Base-by-base conservation (phyloP, 805 yeast genomes). In the Yarrowia osloensis region DNA sequence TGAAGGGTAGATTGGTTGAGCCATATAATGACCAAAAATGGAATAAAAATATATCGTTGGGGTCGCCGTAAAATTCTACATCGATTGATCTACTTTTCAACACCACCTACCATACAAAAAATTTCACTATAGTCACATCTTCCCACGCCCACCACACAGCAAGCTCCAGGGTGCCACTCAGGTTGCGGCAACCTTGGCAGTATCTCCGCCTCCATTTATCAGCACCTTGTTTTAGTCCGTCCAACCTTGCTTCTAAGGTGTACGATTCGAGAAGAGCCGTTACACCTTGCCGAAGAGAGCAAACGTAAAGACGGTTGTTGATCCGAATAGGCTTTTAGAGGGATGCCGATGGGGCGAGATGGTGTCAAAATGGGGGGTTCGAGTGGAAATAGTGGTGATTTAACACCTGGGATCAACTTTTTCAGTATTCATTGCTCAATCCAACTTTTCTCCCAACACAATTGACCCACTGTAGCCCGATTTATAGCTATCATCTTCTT, bases 241-340 rank as follows among this genome's bases (percentile, higher is more conserved):
- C 33, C 55, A 50, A 50, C 55, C 39, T 50, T 29, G 55, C 39
- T 50, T 50, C 39, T 50, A 21, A 31, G 39, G 39, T n/a, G 55
- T 31, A 31, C 21, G 24, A 1, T 42, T 44, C 17, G 15, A 28
- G 31, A 26, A 19, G 37, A 28, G 37, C 55, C 55, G 55, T 50
- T 50, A 29, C 24, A 47, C 35, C 49, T 22, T 22, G 24, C 17
- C 9, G 9, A 28, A 11, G 13, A 11, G 13, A 31, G 26, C 26
- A 13, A 19, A 15, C 33, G 35, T 28, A 31, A 49, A 49, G 26
- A 9, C 7, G 39, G 55, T 29, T 31, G 35, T 47, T 47, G 54
- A 19, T 11, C 54, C 2, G 29, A 31, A 21, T 50, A 50, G 40
- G 57, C 40, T 50, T 50, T 50, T 19, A 31, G 39, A 17, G 3